Evolutionary conservation across 2,329 filamentous ascomycete species (phyloP).

Genomic region (Xenoacremonium recifei): DNA sequence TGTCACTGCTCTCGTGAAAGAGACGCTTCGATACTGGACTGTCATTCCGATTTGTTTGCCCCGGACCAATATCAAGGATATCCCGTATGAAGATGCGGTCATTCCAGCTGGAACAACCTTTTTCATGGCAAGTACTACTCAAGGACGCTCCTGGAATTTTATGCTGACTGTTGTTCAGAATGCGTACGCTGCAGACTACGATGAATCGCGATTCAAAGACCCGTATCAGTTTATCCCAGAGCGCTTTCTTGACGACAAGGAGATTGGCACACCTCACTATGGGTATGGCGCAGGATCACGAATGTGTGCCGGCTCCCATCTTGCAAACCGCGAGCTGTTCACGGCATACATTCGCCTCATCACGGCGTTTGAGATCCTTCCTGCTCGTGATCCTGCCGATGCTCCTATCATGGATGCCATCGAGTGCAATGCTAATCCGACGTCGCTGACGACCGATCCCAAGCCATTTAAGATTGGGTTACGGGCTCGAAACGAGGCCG

Average conservation of each 20-base stretch:
- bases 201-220: slow-evolving; percentile 64
- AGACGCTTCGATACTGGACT: slow-evolving; percentile 74
- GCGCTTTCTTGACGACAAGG: slow-evolving; percentile 60
- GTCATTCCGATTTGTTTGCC: slow-evolving; percentile 80
- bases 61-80: slow-evolving; percentile 68
- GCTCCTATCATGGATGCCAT: slow-evolving; percentile 55
- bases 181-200: slow-evolving; percentile 73
- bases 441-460: slow-evolving; percentile 59
- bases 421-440: slow-evolving; percentile 56
- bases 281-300: slow-evolving; percentile 61
- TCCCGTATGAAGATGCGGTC: slow-evolving; percentile 62
- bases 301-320: slow-evolving; percentile 63
- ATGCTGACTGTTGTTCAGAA: no score
- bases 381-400: slow-evolving; percentile 44
- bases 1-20: slow-evolving; percentile 75
- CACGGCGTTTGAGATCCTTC: slow-evolving; percentile 54
- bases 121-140: slow-evolving; percentile 58
- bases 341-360: slow-evolving; percentile 59
- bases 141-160: no score
- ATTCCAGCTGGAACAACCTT: slow-evolving; percentile 78
- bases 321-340: slow-evolving; percentile 63
- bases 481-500: slow-evolving; percentile 40
- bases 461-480: slow-evolving; percentile 62
- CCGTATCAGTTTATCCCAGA: slow-evolving; percentile 66
- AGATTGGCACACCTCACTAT: slow-evolving; percentile 58